Base-by-base conservation (phyloP, 2,329 filamentous ascomycete genomes). In the Colletotrichum scovillei region DNA sequence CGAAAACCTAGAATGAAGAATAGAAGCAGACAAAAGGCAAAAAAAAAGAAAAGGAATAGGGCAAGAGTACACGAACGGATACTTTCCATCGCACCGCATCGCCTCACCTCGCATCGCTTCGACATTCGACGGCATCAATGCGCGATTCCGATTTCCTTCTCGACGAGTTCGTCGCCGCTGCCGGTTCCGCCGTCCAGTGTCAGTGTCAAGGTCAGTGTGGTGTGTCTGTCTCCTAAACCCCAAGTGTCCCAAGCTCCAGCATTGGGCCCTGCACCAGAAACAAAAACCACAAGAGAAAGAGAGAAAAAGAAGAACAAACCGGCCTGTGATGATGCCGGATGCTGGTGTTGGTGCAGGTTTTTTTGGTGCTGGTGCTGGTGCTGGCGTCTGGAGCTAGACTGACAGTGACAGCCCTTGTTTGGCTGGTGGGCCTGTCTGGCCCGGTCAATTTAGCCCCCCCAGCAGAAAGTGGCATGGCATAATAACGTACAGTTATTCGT, bases 321-420 rank as follows among this genome's bases (percentile, higher is more conserved):
- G n/a, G 42, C n/a, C 42, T 49, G 19, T 22, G 42, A 7, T 52
- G 42, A 35, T 35, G 7, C 35, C 32, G 7, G 30, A 32, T 53
- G 24, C 28, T 16, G 26, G 16, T 35, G 16, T 28, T 57, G 55
- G 24, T 49, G 38, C 42, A 49, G 16, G 42, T n/a, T 49, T 16
- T 53, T 9, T 35, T 49, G 59, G 26, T 16, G 55, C 7, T 46
- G 38, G 26, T 57, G 55, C 42, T 49, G 42, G 42, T 49, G 16
- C 35, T 38, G 28, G 46, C 8, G 62, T 38, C 46, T 26, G 16
- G 28, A 64, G 42, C 22, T 55, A 38, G 30, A 63, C 46, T 24
- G 62, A 53, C 28, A 63, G 46, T 26, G 30, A 64, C 46, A 63
- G 46, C 62, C 28, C 12, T 63, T 46, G 62, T 63, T 63, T 63